Conservation (phyloP, 2,329 filamentous ascomycete genomes). For the Chrysosphaeria jannelii region DNA sequence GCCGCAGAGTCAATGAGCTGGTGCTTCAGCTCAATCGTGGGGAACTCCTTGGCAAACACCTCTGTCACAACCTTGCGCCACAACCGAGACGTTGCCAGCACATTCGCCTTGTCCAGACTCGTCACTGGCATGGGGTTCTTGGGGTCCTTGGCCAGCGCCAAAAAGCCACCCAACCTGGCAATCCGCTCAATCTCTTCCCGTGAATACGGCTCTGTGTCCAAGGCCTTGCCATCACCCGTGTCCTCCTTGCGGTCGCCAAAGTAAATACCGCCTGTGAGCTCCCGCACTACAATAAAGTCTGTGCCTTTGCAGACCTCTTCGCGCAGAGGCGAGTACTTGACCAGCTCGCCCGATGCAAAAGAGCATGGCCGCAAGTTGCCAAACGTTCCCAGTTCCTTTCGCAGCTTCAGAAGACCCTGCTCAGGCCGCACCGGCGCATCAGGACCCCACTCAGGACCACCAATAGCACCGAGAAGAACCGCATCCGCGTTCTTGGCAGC, state of each 20-base stretch:
- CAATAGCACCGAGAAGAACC: conserved; percentile 75
- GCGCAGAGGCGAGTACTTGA: conserved; percentile 67
- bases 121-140: conserved; percentile 36
- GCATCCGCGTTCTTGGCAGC: conserved; percentile 70
- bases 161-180: conserved; percentile 47
- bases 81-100: conserved; percentile 63
- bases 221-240: conserved; percentile 41
- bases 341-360: conserved; percentile 67
- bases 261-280: conserved; percentile 81
- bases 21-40: conserved; percentile 53
- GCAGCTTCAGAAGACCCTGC: conserved; percentile 67
- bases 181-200: conserved; percentile 68
- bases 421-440: conserved; percentile 56
- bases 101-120: conserved; percentile 89
- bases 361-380: conserved; percentile 90
- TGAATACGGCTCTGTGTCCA: conserved; percentile 71
- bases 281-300: conserved; percentile 77
- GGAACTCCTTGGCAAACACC: conserved; percentile 68
- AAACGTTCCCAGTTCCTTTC: conserved; percentile 81
- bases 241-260: conserved; percentile 70
- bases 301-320: conserved; percentile 58
- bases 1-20: conserved; percentile 91
- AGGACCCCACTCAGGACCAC: conserved; percentile 89
- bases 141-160: conserved; percentile 49
- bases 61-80: conserved; percentile 74